Conservation (phyloP, 164 flowering plant species). For the Malania oleifera region DNA sequence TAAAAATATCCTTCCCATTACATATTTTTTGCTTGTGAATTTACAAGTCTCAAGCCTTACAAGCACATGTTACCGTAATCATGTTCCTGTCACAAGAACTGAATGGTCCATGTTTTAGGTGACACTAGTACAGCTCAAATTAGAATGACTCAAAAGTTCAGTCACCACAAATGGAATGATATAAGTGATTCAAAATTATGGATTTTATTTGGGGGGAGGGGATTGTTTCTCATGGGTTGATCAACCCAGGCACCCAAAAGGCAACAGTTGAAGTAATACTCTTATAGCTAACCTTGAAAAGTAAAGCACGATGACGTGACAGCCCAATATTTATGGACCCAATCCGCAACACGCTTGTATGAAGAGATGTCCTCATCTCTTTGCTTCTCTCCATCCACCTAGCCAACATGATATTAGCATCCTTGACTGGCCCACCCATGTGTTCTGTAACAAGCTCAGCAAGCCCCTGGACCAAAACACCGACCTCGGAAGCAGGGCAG, state of each 20-base stretch:
- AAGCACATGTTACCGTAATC: too few relatives aligned
- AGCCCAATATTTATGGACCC: slow-evolving; percentile 83
- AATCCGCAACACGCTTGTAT: slow-evolving; percentile 78
- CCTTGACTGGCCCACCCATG: slow-evolving; percentile 95
- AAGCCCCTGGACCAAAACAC: slow-evolving; percentile 63
- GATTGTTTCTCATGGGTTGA: too few relatives aligned
- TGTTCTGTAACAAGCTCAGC: slow-evolving; percentile 90
- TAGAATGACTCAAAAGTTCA: too few relatives aligned
- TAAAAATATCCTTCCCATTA: too few relatives aligned
- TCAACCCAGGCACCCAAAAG: not conserved
- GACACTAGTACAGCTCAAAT: too few relatives aligned
- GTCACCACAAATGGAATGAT: not conserved
- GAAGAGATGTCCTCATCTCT: slow-evolving; percentile 74
- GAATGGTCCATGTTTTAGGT: too few relatives aligned
- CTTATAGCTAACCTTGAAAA: slow-evolving; percentile 70
- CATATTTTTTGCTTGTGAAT: too few relatives aligned
- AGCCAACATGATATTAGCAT: slow-evolving; percentile 72
- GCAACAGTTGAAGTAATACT: not conserved
- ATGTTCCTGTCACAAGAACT: too few relatives aligned
- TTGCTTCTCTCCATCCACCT: slow-evolving; percentile 82
- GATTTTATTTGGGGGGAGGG: too few relatives aligned
- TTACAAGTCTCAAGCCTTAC: too few relatives aligned
- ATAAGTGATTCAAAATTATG: too few relatives aligned
- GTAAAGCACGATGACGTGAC: slow-evolving; percentile 93
- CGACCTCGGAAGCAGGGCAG: slow-evolving; percentile 47